Evolutionary conservation across 495 filamentous ascomycete genomes (phyloP), one percentile per base, ranked within the genome.

Genomic region (Hypoxylon trugodes): DNA sequence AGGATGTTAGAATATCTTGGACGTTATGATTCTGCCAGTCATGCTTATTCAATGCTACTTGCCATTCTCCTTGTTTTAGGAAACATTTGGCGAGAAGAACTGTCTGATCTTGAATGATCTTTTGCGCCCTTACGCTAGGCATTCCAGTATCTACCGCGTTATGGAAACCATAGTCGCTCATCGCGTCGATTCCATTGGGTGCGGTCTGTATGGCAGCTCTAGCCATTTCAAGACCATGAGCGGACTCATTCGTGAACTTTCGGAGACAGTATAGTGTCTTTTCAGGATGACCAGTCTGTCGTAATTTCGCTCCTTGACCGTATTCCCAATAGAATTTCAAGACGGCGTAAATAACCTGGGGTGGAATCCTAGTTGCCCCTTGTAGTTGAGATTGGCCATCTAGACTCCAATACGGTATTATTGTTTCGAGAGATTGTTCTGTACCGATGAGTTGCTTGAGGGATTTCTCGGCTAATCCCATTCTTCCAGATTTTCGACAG

Each of bases 381-480:
- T 80, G 42, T 74, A 79, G 25, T 73, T 83, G 66, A 73, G 81
- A 68, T 69, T 86, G 70, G n/a, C 65, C 43, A 24, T 59, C 59
- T 9, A 66, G 68, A 65, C 76, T 60, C 87, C 87, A 73, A 74
- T 81, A 72, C 51, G 82, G 82, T 16, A 86, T 80, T 25, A 81
- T 78, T 1, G 76, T 75, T 38, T 89, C 86, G 10, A 89, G 81
- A 24, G 87, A 86, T n/a, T 91, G 84, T 8, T 85, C 83, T 19
- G 69, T 80, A 9, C 81, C 81, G 45, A 84, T 80, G 22, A 86
- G 80, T 24, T 87, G 88, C 68, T 92, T 91, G 37, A 99, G 78
- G n/a, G 92, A 92, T 73, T 96, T 94, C 78, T 98, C 95, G 2
- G 94, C 96, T n/a, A 99, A 84, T 10, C 94, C 95, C 79, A 92